Base-by-base conservation (phyloP, 2,329 filamentous ascomycete genomes). In the Fusarium goolgardi region DNA sequence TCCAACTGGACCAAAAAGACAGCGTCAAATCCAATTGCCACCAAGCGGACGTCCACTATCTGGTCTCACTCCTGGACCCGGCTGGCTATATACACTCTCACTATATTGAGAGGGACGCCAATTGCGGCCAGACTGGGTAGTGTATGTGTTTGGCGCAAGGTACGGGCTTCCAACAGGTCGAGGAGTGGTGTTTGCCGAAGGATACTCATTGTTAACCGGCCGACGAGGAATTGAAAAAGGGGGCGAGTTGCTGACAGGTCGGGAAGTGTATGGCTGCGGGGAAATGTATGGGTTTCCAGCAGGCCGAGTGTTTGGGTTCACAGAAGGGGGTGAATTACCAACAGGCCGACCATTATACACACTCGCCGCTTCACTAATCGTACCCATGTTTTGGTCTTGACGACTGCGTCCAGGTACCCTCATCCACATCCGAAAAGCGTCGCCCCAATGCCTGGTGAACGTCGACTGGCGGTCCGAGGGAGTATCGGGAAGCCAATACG, bases 71-170 rank as follows among this genome's bases (percentile, higher is more conserved):
- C 13, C 34, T 15, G 23, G 23, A 8, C 47, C 34, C n/a, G 37
- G 25, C 34, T 51, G 47, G 25, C 47, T 51, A 10, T 51, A 51
- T 9, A 51, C 7, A 29, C 47, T 51, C 34, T 27, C 47, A 29
- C 21, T 40, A 39, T 51, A 51, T 20, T 35, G 34, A 12, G 47
- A 39, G 8, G 34, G n/a, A 4, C 5, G 12, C 16, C 11, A 32
- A n/a, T 21, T 21, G 16, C 45, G 34, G 10, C 15, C 32, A 18
- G 23, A 5, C 5, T 23, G 21, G 23, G 31, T 13, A 11, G 46
- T 31, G 18, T 47, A 23, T 35, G 9, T 13, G 35, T 11, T 39
- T 15, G 12, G 35, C 11, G 35, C 35, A 39, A 21, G n/a, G 18
- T 39, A 12, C 12, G 35, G n/a, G 12, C 12, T 39, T n/a, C 16